A percentile compares a stretch with the other conserved stretches of the same genome.
These are phyloP conservation scores for Mortierella sp. DNA, from an alignment of 371 early-diverging fungal genomes.

Conservation along the genomic window DNA sequence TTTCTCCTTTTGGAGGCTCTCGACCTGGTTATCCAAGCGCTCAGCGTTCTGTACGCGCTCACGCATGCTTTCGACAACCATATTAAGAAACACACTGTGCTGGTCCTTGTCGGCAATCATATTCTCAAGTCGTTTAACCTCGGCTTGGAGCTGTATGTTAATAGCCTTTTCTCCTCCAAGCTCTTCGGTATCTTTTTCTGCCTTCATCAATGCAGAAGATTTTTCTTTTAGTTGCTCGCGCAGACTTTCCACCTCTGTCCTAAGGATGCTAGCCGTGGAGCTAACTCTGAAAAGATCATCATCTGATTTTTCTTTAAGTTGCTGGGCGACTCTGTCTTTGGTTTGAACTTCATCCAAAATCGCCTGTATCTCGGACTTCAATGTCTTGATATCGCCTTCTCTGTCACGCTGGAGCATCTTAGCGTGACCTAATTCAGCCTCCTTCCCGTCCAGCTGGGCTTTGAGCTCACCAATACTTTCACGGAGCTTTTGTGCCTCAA, in stretches of 20 bases:
- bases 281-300: conserved; percentile 24
- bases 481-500: conserved; percentile 19
- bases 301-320: conserved; percentile 14
- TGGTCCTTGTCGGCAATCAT: conserved; percentile 20
- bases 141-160: conserved; percentile 14
- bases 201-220: conserved; percentile 5
- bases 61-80: conserved; percentile 6
- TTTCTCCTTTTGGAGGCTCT: conserved; percentile 5
- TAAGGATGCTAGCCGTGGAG: conserved; percentile 29
- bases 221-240: conserved; percentile 22
- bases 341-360: conserved; percentile 15
- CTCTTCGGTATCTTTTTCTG: conserved; percentile 6
- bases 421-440: neutral
- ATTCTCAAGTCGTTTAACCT: conserved; percentile 27
- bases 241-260: conserved; percentile 26
- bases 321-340: conserved; percentile 1
- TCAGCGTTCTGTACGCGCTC: neutral
- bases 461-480: conserved; percentile 19
- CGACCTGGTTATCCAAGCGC: conserved; percentile 15
- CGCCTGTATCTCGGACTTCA: conserved; percentile 11
- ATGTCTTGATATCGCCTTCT: conserved; percentile 11
- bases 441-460: conserved; percentile 16
- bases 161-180: conserved; percentile 13
- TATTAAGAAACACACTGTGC: conserved; percentile 12
- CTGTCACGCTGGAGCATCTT: neutral